Evolutionary conservation across 2,329 filamentous ascomycete genomes (phyloP), one percentile per base, ranked within the genome.

Genomic region (Claviceps sp.): DNA sequence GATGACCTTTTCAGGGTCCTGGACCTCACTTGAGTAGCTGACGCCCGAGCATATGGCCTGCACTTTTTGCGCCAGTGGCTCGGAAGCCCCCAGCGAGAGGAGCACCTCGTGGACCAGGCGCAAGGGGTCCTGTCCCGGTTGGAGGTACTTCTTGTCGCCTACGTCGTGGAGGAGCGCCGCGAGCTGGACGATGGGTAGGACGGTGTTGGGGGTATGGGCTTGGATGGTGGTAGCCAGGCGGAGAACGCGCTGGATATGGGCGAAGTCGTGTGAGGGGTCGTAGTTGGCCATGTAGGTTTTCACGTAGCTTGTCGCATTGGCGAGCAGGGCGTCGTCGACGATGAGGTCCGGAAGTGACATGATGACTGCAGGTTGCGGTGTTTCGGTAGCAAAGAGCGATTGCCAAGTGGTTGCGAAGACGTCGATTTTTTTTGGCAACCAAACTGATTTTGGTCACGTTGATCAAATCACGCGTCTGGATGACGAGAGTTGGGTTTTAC

Each of bases 231-330:
- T 79, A 6, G 88, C 79, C 38, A 93, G 78, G n/a, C 77, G 75
- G 22, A 89, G 70, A 22, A 96, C 89, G 50, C 90, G 84, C 56
- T 81, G 72, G 61, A 95, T 86, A 66, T 96, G 90, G 52, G 79
- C 73, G 72, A 87, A 94, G 71, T 95, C 88, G 71, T 96, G 90
- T 2, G 88, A 95, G 49, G 81, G 81, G 68, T 96, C 90, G 68
- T 88, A 88, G 56, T 78, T 74, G 45, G 79, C 73, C 83, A 90
- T 91, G 72, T 86, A 88, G 43, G 74, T 70, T 61, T 80, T 71
- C 50, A 88, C 82, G 64, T 83, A 86, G 45, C 70, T 68, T 17
- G 78, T 80, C 54, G 83, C 78, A 48, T 70, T 67, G 62, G 80
- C 70, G 56, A 86, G 71, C 52, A 74, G 66, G 45, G 69, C 66